Conservation (phyloP, 352 stramenopile genomes). For the Achlya hypogyna region DNA sequence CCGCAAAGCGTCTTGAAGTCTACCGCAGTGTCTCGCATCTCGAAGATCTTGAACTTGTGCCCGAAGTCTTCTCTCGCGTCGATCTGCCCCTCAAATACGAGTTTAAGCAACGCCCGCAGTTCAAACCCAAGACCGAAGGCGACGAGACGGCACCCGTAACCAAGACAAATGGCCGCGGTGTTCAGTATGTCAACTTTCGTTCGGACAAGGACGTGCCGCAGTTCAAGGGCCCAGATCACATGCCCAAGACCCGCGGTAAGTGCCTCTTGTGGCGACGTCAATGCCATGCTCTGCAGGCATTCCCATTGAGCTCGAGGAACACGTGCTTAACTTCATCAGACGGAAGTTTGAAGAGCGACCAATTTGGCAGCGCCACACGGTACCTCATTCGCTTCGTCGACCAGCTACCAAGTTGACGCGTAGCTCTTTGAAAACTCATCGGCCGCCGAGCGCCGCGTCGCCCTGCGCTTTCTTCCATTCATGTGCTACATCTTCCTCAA, state of each 20-base stretch:
- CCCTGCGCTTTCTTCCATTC: slow-evolving; percentile 46
- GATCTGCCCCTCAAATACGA: slow-evolving; percentile 78
- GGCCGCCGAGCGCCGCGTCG: slow-evolving; percentile 48
- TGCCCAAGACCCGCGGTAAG: slow-evolving; percentile 15
- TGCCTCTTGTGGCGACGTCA: background rate
- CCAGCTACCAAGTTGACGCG: background rate
- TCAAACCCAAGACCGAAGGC: slow-evolving; percentile 51
- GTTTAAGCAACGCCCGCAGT: slow-evolving; percentile 65
- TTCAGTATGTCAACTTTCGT: slow-evolving; percentile 70
- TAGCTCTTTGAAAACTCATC: slow-evolving; percentile 54
- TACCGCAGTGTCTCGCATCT: slow-evolving; percentile 45
- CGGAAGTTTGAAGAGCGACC: slow-evolving; percentile 53
- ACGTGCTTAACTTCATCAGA: slow-evolving; percentile 48
- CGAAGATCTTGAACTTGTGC: slow-evolving; percentile 57
- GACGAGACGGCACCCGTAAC: slow-evolving; percentile 43
- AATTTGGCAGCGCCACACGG: slow-evolving; percentile 58
- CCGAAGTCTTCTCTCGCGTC: slow-evolving; percentile 77
- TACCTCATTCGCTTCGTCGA: background rate
- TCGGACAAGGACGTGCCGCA: slow-evolving; percentile 43
- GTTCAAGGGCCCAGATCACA: slow-evolving; percentile 19
- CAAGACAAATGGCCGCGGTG: slow-evolving; percentile 1
- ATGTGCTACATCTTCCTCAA: slow-evolving; percentile 81
- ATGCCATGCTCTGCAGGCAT: slow-evolving; percentile 29
- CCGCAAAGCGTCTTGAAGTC: slow-evolving; percentile 47
- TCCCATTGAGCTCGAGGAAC: slow-evolving; percentile 46